Evolutionary conservation across 164 flowering plant genomes (phyloP), one percentile per base, ranked within the genome.

Genomic region (Hamamelis virginiana): DNA sequence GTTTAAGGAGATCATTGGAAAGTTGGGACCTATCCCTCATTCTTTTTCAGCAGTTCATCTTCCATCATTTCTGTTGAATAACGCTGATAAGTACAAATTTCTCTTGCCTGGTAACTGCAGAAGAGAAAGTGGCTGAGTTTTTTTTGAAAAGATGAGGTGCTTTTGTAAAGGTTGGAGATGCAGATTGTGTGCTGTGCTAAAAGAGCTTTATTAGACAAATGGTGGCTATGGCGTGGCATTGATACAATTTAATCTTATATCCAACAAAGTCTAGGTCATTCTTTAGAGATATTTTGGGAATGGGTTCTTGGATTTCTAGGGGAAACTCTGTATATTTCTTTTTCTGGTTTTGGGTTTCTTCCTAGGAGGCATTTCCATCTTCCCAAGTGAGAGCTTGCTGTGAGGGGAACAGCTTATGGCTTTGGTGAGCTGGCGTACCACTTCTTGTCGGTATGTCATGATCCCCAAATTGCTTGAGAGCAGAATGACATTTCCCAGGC

Each of bases 1-100:
- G 12, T 93, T 91, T 71, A 80, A 77, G 80, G 97, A 89, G 47
- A 88, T 93, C 9, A 91, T 93, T 41, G 94, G 89, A 62, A 89
- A 88, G 74, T 63, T 91, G 83, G 98, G 98, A 43, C 87, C 91
- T 0, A 85, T 93, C 53, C 94, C 95, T 25, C 88, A 65, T 69
- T 91, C 97, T 14, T 86, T 77, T 74, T 92, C 98, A 9, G 96
- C 91, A 0, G 91, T 92, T 71, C 91, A 92, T 79, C 89, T 92
- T 55, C 98, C 98, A 10, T 80, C 89, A 16, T 83, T 66, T 76
- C 56, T 92, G 68, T 62, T 92, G 72, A 76, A 88, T 12, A 84
- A 91, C 65, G 89, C 93, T 13, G 91, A 89, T 8, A 71, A 83
- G 64, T 92, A 83, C 76, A 90, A 78, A 65, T 92, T 76, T 77